A percentile compares a stretch with the other conserved stretches of the same genome.
Evolutionary conservation across 495 filamentous ascomycete species (phyloP).

Genomic region (Podospora pseudocomata): DNA sequence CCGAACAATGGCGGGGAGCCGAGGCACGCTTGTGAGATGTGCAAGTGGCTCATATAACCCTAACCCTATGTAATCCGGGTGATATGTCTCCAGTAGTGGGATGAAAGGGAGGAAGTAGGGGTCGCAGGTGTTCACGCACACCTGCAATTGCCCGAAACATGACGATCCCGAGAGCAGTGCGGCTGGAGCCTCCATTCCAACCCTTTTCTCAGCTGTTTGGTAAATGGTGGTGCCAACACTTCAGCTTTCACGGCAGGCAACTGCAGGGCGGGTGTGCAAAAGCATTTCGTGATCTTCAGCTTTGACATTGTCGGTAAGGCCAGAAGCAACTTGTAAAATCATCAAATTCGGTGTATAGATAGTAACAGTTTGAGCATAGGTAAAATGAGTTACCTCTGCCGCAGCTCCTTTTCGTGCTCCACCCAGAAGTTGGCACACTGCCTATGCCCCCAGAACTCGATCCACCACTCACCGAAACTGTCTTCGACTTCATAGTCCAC

Average conservation of each 20-base stretch:
- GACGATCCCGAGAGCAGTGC: background rate
- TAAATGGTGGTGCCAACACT: background rate
- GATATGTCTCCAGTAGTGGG: background rate
- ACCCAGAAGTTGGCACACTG: constrained; percentile 84
- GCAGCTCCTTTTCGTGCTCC: constrained; percentile 61
- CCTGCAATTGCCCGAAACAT: background rate
- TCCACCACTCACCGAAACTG: constrained; percentile 95
- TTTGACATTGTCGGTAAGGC: background rate
- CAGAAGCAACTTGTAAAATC: background rate
- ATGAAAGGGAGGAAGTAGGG: background rate
- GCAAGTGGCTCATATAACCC: background rate
- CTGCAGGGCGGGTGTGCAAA: background rate
- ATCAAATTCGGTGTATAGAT: background rate
- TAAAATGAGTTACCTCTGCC: constrained; percentile 50
- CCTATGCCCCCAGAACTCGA: constrained; percentile 81
- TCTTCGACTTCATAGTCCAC: constrained; percentile 78
- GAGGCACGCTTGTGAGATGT: background rate
- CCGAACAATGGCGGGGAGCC: constrained; percentile 7
- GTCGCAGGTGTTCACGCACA: background rate
- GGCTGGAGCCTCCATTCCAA: background rate
- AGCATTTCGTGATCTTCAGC: background rate
- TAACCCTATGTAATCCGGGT: background rate
- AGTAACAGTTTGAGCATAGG: background rate
- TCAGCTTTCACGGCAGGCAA: background rate
- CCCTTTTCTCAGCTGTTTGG: background rate